phyloP scores from a whole-genome alignment of 768 basidiomycete species.

The Boletus huronensis region DNA sequence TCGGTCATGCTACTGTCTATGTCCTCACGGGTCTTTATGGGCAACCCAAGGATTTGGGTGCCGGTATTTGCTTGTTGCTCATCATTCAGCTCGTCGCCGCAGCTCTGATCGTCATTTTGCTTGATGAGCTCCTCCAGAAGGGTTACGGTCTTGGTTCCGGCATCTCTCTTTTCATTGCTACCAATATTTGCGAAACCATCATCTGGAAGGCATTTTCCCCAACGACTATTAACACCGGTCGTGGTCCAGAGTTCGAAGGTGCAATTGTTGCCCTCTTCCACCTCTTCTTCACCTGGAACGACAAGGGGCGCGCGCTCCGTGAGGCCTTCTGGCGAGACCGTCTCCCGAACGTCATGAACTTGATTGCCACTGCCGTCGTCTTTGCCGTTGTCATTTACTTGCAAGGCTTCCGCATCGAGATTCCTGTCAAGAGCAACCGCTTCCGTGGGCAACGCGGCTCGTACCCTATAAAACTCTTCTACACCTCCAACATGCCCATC shows the following conservation, averaged over 20 bases:
- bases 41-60: constrained; percentile 87
- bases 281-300: constrained; percentile 95
- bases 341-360: constrained; percentile 96
- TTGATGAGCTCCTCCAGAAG: constrained; percentile 98
- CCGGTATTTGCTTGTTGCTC: constrained; percentile 94
- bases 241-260: constrained; percentile 97
- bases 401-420: constrained; percentile 98
- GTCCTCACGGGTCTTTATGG: constrained; percentile 97
- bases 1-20: constrained; percentile 96
- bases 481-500: constrained; percentile 99
- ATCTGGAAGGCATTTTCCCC: constrained; percentile 99
- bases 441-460: constrained; percentile 95
- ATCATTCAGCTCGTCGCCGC: constrained; percentile 95
- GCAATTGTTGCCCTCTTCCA: constrained; percentile 97
- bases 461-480: constrained; percentile 98
- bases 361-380: constrained; percentile 86
- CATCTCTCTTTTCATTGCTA: constrained; percentile 98
- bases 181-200: constrained; percentile 99
- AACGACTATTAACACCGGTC: constrained; percentile 96
- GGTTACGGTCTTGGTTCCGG: constrained; percentile 98
- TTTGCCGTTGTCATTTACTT: constrained; percentile 97
- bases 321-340: constrained; percentile 99
- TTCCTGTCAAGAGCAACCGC: constrained; percentile 94
- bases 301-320: constrained; percentile 93
- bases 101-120: constrained; percentile 93